Conservation (phyloP, 768 basidiomycete genomes). For the Kwoniella mangroviensis region DNA sequence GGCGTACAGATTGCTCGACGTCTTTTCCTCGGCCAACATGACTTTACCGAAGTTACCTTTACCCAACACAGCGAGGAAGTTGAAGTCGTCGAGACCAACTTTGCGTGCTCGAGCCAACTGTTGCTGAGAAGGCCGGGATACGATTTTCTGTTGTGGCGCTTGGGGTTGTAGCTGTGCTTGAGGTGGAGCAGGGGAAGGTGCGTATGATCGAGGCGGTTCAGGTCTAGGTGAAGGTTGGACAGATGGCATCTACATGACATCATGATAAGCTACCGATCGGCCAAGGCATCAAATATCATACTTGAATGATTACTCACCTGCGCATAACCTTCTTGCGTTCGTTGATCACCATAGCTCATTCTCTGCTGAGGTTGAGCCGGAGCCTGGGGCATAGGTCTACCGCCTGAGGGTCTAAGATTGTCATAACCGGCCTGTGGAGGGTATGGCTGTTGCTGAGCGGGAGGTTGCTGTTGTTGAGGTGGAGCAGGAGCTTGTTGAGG, state of each 20-base stretch:
- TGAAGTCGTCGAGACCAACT: constrained; percentile 97
- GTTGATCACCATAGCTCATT: constrained; percentile 36
- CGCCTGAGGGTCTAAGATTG: constrained; percentile 28
- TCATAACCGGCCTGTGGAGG: constrained; percentile 33
- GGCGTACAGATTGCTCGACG: constrained; percentile 82
- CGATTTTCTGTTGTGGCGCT: constrained; percentile 28
- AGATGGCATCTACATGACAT: constrained; percentile 31
- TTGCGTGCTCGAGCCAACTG: constrained; percentile 62
- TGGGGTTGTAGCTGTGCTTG: constrained; percentile 9
- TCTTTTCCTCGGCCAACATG: constrained; percentile 99
- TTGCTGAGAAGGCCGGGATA: constrained; percentile 12
- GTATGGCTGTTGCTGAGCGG: constrained; percentile 43
- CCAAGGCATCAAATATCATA: too few relatives aligned
- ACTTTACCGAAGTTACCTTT: constrained; percentile 99
- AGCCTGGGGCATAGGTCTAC: constrained; percentile 41
- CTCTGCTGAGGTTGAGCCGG: constrained; percentile 32
- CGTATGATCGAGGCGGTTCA: constrained; percentile 18
- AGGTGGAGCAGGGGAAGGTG: constrained; percentile 13
- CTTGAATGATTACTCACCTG: constrained; percentile 18
- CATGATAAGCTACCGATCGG: background rate
- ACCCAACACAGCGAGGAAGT: constrained; percentile 95
- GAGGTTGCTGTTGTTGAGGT: constrained; percentile 53
- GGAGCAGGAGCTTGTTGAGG: constrained; percentile 23
- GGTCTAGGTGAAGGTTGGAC: constrained; percentile 18
- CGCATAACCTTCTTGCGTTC: constrained; percentile 35